phyloP scores from a whole-genome alignment of 2,329 filamentous ascomycete genomes.

The Claviceps sp. region DNA sequence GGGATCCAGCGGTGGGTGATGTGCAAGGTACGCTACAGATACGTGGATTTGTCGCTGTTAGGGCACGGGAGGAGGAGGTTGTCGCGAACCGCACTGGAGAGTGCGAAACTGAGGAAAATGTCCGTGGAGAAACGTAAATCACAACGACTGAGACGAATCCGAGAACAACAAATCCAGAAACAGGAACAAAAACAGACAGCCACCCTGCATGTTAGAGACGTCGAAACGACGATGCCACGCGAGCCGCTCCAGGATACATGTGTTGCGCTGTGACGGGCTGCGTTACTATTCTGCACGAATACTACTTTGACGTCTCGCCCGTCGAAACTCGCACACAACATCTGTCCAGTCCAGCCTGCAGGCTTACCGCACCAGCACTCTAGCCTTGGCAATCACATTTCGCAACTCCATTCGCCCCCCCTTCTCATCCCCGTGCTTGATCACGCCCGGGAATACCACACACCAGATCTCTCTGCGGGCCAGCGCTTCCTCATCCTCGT shows the following conservation, averaged over 20 bases:
- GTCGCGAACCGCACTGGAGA: not conserved
- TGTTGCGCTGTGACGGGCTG: too few species aligned
- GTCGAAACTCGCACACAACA: too few species aligned
- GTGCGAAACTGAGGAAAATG: too few species aligned
- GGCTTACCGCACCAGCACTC: slow-evolving; percentile 41
- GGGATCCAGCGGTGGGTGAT: slow-evolving; percentile 33
- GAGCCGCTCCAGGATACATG: too few species aligned
- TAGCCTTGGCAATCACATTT: slow-evolving; percentile 54
- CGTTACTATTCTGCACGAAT: too few species aligned
- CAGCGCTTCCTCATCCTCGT: slow-evolving; percentile 45
- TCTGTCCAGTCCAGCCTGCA: slow-evolving; percentile 17
- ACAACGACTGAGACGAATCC: too few species aligned
- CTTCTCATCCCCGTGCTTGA: slow-evolving; percentile 52
- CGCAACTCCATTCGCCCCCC: slow-evolving; percentile 46
- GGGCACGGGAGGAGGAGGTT: slow-evolving; percentile 9
- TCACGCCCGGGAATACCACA: slow-evolving; percentile 49
- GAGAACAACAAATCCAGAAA: too few species aligned
- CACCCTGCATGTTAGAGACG: too few species aligned
- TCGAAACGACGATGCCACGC: too few species aligned
- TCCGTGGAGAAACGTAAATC: too few species aligned
- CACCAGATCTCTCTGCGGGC: slow-evolving; percentile 42
- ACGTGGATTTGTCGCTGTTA: slow-evolving; percentile 30
- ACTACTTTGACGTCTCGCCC: too few species aligned
- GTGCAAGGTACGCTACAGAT: slow-evolving; percentile 37
- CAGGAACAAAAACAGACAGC: too few species aligned